These are phyloP conservation scores for Triticum timopheevii DNA, from an alignment of 176 grass and related monocot genomes.

Conservation along the genomic window DNA sequence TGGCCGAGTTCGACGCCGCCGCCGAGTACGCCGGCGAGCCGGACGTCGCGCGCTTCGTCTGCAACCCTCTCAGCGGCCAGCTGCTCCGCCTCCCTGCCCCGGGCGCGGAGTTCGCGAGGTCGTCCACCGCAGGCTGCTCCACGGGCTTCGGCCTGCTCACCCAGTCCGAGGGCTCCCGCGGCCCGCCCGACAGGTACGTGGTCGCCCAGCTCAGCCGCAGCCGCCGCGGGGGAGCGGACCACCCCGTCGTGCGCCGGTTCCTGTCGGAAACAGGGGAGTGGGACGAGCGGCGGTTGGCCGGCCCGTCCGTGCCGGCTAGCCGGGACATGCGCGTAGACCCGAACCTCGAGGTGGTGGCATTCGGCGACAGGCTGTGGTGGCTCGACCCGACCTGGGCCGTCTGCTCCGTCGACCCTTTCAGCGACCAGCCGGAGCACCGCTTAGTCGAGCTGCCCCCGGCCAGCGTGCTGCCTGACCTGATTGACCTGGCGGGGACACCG, in stretches of 20 bases:
- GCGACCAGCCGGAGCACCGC: conserved; percentile 12
- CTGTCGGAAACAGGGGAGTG: conserved; percentile 28
- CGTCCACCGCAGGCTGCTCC: no score
- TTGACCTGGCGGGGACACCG: neutral
- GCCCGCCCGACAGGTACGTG: conserved; percentile 26
- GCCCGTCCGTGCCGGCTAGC: neutral
- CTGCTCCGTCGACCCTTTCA: conserved; percentile 36
- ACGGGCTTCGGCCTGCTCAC: conserved; percentile 12
- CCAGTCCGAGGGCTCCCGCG: neutral
- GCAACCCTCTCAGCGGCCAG: conserved; percentile 28
- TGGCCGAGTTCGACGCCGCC: neutral
- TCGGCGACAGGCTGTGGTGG: conserved; percentile 33
- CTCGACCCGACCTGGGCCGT: conserved; percentile 22
- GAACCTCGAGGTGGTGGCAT: conserved; percentile 18
- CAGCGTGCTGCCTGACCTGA: conserved; percentile 21
- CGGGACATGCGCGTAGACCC: neutral
- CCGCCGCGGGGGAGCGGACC: neutral
- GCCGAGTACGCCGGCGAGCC: neutral
- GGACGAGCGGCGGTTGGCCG: neutral
- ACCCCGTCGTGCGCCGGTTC: conserved; percentile 18
- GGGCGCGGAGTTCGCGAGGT: neutral
- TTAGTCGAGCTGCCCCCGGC: conserved; percentile 23
- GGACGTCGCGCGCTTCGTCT: conserved; percentile 23
- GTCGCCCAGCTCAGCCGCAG: conserved; percentile 15
- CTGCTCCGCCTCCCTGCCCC: conserved; percentile 20